Evolutionary conservation across 1,139 yeast genomes (phyloP).

Genomic region (Protomyces inouyei): DNA sequence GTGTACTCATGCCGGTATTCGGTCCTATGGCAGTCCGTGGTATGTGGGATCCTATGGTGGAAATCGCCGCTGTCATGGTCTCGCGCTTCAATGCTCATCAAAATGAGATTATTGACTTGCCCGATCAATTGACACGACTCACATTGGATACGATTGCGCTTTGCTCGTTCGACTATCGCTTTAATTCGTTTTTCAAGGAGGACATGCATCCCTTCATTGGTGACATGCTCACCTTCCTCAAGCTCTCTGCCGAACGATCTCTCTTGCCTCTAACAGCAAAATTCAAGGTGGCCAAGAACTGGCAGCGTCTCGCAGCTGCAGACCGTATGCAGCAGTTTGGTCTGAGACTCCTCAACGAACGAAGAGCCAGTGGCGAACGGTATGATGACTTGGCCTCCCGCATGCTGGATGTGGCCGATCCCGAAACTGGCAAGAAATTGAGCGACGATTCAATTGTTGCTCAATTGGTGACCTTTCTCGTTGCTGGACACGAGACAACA

Average conservation of each 20-base stretch:
- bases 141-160: constrained; percentile 27
- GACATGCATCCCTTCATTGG: constrained; percentile 28
- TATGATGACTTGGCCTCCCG: constrained; percentile 3
- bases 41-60: constrained; percentile 27
- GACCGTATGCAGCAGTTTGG: constrained; percentile 25
- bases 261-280: constrained; percentile 15
- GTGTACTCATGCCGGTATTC: constrained; percentile 28
- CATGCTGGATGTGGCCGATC: constrained; percentile 26
- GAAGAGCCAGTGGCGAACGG: constrained; percentile 5
- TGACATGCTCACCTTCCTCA: constrained; percentile 25
- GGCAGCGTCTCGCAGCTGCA: constrained; percentile 22
- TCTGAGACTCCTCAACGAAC: constrained; percentile 16
- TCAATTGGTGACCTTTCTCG: constrained; percentile 32
- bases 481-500: constrained; percentile 33
- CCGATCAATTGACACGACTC: constrained; percentile 25
- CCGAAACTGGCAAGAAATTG: constrained; percentile 23
- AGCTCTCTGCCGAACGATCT: constrained; percentile 14
- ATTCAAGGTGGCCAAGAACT: constrained; percentile 11
- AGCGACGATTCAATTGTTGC: constrained; percentile 2
- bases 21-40: constrained; percentile 24
- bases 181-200: constrained; percentile 27
- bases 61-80: constrained; percentile 18
- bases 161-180: constrained; percentile 26
- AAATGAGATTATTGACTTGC: constrained; percentile 16
- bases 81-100: constrained; percentile 22